phyloP scores from a whole-genome alignment of 768 basidiomycete species.

The Pleurotus sapidus region DNA sequence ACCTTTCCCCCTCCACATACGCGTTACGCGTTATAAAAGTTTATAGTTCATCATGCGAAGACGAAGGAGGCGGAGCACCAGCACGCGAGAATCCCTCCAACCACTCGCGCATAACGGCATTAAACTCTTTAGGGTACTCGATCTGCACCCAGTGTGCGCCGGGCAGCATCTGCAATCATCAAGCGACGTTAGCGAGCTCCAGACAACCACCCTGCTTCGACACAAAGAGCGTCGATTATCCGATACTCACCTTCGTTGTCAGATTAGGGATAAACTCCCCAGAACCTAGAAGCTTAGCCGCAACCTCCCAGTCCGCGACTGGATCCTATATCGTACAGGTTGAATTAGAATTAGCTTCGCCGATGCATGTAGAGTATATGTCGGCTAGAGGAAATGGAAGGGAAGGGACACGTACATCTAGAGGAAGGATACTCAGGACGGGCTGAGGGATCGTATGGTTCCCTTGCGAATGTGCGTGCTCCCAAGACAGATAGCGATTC shows the following conservation, averaged over 20 bases:
- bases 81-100: slow-evolving; percentile 22
- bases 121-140: slow-evolving; percentile 53
- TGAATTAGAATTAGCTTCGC: not conserved
- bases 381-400: not conserved
- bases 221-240: not conserved
- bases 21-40: too few species aligned
- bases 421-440: slow-evolving; percentile 38
- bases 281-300: slow-evolving; percentile 31
- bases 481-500: slow-evolving; percentile 41
- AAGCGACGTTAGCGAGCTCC: not conserved
- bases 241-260: slow-evolving; percentile 31
- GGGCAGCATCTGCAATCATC: slow-evolving; percentile 36
- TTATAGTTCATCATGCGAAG: too few species aligned
- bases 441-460: slow-evolving; percentile 43
- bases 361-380: not conserved
- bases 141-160: slow-evolving; percentile 71
- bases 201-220: not conserved
- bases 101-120: slow-evolving; percentile 51
- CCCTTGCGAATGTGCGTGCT: slow-evolving; percentile 37
- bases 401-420: slow-evolving; percentile 25
- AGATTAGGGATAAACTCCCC: slow-evolving; percentile 33
- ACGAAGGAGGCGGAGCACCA: too few species aligned
- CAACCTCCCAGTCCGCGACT: slow-evolving; percentile 41
- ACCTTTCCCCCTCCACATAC: too few species aligned
- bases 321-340: slow-evolving; percentile 33